phyloP scores from a whole-genome alignment of 163 green algal species.

The Scenedesmus sp. region DNA sequence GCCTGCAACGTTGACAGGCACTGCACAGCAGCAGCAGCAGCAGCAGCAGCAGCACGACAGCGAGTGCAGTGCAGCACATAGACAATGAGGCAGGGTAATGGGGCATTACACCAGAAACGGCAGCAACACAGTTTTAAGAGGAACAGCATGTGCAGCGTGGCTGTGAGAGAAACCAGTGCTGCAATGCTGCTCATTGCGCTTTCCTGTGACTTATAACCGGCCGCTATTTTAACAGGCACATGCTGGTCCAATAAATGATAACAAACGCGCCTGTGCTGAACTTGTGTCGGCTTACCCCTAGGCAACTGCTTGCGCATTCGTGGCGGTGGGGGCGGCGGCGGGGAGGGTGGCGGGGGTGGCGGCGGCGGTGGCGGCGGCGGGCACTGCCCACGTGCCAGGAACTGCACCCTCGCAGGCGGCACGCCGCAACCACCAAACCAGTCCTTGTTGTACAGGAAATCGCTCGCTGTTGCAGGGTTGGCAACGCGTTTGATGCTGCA shows the following conservation, averaged over 20 bases:
- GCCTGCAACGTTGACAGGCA: not conserved
- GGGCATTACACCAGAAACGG: no score
- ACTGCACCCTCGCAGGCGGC: slow-evolving; percentile 27
- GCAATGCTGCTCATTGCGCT: no score
- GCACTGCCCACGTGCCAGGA: slow-evolving; percentile 21
- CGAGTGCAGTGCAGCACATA: not conserved
- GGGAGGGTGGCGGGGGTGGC: not conserved
- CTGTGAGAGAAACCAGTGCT: no score
- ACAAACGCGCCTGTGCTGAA: no score
- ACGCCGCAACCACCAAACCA: slow-evolving; percentile 36
- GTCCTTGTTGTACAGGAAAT: slow-evolving; percentile 32
- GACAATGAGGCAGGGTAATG: no score
- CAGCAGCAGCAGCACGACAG: not conserved
- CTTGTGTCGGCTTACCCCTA: not conserved
- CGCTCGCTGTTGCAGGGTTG: not conserved
- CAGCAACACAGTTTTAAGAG: no score
- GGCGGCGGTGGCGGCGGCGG: slow-evolving; percentile 5
- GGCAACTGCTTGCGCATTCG: not conserved
- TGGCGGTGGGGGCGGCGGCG: slow-evolving; percentile 2
- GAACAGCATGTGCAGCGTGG: no score
- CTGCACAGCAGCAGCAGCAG: not conserved
- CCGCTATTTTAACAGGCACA: no score
- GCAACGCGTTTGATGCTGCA: not conserved
- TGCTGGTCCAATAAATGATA: no score
- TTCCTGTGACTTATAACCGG: no score